Base-by-base conservation (phyloP, 805 yeast species). In the Metschnikowia vanudenii region DNA sequence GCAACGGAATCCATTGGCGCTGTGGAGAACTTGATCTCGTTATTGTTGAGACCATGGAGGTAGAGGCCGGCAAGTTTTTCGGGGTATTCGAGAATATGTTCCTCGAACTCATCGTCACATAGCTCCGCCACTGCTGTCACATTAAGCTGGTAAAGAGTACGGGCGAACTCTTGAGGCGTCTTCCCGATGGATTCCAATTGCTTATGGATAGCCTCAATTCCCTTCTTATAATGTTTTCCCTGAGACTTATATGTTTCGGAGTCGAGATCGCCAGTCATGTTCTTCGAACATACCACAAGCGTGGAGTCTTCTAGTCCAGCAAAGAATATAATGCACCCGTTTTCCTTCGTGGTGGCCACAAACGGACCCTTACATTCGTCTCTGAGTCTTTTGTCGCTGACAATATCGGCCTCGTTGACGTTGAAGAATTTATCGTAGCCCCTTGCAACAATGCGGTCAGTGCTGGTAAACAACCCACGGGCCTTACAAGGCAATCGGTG, bases 351-450 rank as follows among this genome's bases (percentile, higher is more conserved):
- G 0, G 97, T 82, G 2, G 90, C 78, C 16, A 77, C 79, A 62
- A 85, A 94, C 0, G 97, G 97, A 0, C 96, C 97, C 4, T 34
- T 28, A 0, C 94, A 84, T 14, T 48, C 36, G 17, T 35, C 40
- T 26, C 24, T 31, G 29, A 0, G 53, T 39, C 41, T 16, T 24
- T 16, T 13, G n/a, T 33, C 43, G n/a, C 43, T 35, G 22, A 49
- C 47, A n/a, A 37, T 30, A 1, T 45, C 48, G 17, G 49, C 43
- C 62, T 94, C 99, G 51, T 74, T 79, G 3, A 89, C 71, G 60
- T 87, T 92, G 76, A 89, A 94, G 65, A 94, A 94, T 67, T 94
- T 94, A 65, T 94, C 94, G 62, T 94, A 94, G 0, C 99, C 99
- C 55, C 99, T 71, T 1, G 84, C 82, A 1, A 81, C 81, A 18